Evolutionary conservation across 1,139 yeast species (phyloP), one percentile per base, ranked within the genome.

Genomic region (Debaryomyces fabryi): DNA sequence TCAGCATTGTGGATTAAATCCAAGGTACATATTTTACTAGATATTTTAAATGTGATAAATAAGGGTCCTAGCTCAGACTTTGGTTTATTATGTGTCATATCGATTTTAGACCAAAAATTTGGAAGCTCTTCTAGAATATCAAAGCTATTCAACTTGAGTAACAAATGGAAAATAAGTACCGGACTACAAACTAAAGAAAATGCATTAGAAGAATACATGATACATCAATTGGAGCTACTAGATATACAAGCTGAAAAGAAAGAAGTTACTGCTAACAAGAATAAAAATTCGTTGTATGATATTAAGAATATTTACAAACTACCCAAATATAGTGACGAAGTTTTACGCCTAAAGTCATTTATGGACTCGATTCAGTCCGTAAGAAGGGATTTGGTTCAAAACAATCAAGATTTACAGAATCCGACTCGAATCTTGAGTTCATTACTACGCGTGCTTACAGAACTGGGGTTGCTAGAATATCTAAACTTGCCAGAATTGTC

Each of bases 1-100:
- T 68, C 76, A 1, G 80, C 81, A 3, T 66, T 72, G 10, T 86
- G 91, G 91, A 57, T 77, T 9, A 69, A 72, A 4, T 74, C 82
- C 15, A 70, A 74, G 27, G 67, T 83, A 0, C 81, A 78, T 49
- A 62, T 78, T 35, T 63, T 85, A 10, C 57, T 85, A 18, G 82
- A 83, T 49, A 64, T 83, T 21, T 58, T 85, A 48, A 76, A 73
- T 51, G 66, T 84, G 0, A 38, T 74, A 2, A 63, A 62, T 16
- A 58, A 61, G 13, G 67, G 67, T 4, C 51, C 62, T 3, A 71
- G 74, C 1, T 57, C 71, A 25, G 76, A 72, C 42, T 63, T 75
- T 49, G 64, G 72, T 12, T 54, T 74, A 34, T 47, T 75, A 38
- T 62, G 68, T 47, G 46, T 66, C 2, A 48, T 75, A 5, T 49